A percentile compares a stretch with the other conserved stretches of the same genome.
Conservation (phyloP, 768 basidiomycete species). For the Strobilomyces dryophilus region DNA sequence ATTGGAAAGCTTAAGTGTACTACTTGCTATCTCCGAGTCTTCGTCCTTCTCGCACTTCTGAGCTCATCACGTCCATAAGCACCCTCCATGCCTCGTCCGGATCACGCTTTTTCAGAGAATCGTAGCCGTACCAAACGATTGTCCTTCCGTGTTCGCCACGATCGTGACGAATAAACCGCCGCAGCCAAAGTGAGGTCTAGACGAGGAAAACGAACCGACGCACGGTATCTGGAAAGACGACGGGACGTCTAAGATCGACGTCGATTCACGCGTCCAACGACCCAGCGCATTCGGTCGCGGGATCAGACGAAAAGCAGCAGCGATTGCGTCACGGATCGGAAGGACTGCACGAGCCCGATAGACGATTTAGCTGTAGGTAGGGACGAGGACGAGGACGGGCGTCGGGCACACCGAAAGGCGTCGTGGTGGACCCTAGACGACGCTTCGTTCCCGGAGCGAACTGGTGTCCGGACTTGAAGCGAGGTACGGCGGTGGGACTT, state of each 20-base stretch:
- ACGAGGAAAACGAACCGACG: conserved; percentile 16
- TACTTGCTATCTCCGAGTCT: neutral
- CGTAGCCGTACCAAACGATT: conserved; percentile 79
- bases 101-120: conserved; percentile 58
- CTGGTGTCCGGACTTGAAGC: conserved; percentile 52
- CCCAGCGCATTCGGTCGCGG: conserved; percentile 49
- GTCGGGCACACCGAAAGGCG: conserved; percentile 57
- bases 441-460: conserved; percentile 73
- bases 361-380: neutral
- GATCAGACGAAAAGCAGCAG: neutral
- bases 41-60: conserved; percentile 14
- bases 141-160: conserved; percentile 63
- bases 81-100: conserved; percentile 47
- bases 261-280: conserved; percentile 50
- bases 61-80: conserved; percentile 20
- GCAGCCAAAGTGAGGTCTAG: conserved; percentile 43
- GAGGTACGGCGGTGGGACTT: conserved; percentile 35
- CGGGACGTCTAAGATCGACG: conserved; percentile 59
- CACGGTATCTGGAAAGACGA: conserved; percentile 74
- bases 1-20: neutral
- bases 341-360: conserved; percentile 58
- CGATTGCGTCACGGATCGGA: conserved; percentile 55
- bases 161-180: conserved; percentile 59
- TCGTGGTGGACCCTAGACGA: conserved; percentile 79
- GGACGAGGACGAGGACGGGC: neutral